These are phyloP conservation scores for Amyloporia xantha DNA, from an alignment of 768 basidiomycete species.

Conservation along the genomic window DNA sequence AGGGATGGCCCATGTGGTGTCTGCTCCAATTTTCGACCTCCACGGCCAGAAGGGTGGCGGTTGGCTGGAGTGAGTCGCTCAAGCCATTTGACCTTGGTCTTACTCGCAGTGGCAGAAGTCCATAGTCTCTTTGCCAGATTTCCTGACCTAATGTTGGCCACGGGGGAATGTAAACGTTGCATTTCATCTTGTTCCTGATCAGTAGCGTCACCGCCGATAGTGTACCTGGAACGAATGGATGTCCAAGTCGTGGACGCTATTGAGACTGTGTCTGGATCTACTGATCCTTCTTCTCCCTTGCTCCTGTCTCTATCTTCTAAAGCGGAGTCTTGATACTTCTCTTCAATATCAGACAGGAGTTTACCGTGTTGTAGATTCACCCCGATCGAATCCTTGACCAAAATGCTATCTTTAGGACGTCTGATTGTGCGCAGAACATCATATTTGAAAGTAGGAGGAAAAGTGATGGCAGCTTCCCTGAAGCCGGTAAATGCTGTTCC, in stretches of 20 bases:
- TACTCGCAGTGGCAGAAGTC: neutral
- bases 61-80: neutral
- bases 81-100: neutral
- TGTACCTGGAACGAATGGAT: constrained; percentile 33
- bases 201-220: constrained; percentile 18
- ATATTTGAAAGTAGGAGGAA: constrained; percentile 93
- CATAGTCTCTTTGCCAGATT: neutral
- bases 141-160: constrained; percentile 1
- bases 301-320: no score
- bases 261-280: constrained; percentile 41
- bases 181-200: constrained; percentile 13
- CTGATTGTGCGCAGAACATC: constrained; percentile 63
- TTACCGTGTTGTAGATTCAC: constrained; percentile 19
- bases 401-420: constrained; percentile 18
- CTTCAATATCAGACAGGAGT: constrained; percentile 31
- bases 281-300: neutral
- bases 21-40: neutral
- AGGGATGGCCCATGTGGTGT: neutral
- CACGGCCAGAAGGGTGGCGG: neutral
- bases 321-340: no score
- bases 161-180: neutral
- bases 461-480: constrained; percentile 70
- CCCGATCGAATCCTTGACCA: neutral
- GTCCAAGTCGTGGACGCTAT: constrained; percentile 48
- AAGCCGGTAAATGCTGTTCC: constrained; percentile 72